Conservation (phyloP, 345 rosid genomes). For the Melastoma malabathricum region DNA sequence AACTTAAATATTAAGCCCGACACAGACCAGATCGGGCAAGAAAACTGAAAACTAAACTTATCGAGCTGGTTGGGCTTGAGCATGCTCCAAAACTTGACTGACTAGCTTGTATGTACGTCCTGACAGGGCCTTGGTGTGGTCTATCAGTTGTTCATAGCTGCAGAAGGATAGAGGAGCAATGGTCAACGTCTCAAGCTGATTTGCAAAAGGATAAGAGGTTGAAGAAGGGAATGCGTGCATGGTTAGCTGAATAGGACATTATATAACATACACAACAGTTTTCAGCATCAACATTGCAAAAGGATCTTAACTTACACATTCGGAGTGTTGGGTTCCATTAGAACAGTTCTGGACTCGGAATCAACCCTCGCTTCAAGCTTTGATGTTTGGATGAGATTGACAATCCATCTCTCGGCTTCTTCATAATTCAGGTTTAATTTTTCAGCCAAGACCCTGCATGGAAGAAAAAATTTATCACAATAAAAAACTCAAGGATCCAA, state of each 20-base stretch:
- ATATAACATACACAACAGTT: too few relatives aligned
- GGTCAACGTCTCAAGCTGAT: background rate
- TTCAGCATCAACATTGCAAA: background rate
- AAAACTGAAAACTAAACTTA: constrained; percentile 14
- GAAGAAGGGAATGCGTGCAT: background rate
- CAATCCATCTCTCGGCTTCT: constrained; percentile 98
- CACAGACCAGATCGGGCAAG: too few relatives aligned
- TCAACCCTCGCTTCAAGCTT: constrained; percentile 95
- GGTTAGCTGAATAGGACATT: too few relatives aligned
- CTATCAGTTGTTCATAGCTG: constrained; percentile 94
- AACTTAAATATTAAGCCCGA: too few relatives aligned
- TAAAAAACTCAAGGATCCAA: too few relatives aligned
- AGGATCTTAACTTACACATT: constrained; percentile 47
- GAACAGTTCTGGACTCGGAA: constrained; percentile 63
- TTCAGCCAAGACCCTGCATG: constrained; percentile 70
- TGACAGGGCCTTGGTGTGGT: constrained; percentile 73
- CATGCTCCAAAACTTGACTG: constrained; percentile 64
- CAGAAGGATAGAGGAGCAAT: background rate
- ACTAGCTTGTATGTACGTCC: constrained; percentile 87
- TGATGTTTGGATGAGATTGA: constrained; percentile 82
- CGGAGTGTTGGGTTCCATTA: constrained; percentile 75
- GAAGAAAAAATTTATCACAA: background rate
- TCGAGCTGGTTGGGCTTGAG: constrained; percentile 60
- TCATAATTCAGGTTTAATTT: constrained; percentile 84
- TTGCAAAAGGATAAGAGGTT: background rate